Conservation (phyloP, 2,329 filamentous ascomycete species). For the Cladosporium sp. region DNA sequence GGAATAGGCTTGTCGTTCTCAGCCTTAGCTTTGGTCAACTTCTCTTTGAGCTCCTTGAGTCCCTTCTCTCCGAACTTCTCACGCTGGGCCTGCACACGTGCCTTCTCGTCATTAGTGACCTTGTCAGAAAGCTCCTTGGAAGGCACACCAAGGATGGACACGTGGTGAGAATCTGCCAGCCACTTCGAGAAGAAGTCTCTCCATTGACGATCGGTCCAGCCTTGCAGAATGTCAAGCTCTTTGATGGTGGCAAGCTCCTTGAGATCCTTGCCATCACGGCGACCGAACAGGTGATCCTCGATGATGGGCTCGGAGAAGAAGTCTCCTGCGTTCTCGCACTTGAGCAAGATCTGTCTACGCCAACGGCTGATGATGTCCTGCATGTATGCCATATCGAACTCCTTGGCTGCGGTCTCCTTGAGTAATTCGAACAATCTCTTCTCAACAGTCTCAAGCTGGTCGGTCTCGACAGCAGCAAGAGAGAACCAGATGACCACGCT, state of each 20-base stretch:
- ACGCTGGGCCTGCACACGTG: conserved; percentile 73
- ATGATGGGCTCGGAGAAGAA: conserved; percentile 85
- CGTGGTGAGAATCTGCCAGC: conserved; percentile 78
- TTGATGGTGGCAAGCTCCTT: conserved; percentile 38
- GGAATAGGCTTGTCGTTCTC: conserved; percentile 89
- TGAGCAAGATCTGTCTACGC: conserved; percentile 74
- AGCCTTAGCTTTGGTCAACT: conserved; percentile 76
- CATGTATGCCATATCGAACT: conserved; percentile 86
- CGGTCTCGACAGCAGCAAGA: conserved; percentile 80
- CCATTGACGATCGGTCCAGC: conserved; percentile 84
- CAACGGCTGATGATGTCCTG: conserved; percentile 80
- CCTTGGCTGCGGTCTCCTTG: conserved; percentile 71
- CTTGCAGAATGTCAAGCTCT: conserved; percentile 64
- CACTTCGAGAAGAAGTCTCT: conserved; percentile 74
- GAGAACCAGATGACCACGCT: conserved; percentile 82
- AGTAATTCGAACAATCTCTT: conserved; percentile 80
- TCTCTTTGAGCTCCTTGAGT: conserved; percentile 67
- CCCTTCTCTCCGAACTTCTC: conserved; percentile 77
- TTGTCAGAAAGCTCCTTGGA: conserved; percentile 74
- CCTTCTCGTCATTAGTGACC: conserved; percentile 76
- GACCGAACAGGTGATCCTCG: conserved; percentile 86
- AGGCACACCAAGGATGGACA: conserved; percentile 84
- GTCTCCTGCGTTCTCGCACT: conserved; percentile 73
- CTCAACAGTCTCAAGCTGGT: conserved; percentile 78
- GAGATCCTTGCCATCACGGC: conserved; percentile 65